Evolutionary conservation across 2,329 filamentous ascomycete species (phyloP).

Genomic region (Cercospora sp.): DNA sequence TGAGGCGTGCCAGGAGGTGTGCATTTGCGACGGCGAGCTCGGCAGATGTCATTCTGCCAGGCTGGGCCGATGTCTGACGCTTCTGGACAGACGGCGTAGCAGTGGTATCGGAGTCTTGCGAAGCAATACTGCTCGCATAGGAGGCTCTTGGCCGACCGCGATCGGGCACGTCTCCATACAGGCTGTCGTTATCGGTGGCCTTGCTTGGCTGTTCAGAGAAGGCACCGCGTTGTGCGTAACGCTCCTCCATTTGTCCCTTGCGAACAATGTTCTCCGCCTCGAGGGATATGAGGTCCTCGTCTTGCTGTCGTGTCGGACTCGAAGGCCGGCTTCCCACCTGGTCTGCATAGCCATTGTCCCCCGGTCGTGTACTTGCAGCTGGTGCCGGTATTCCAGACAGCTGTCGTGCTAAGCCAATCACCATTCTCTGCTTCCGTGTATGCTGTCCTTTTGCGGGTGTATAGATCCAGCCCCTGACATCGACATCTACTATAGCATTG

Average conservation of each 20-base stretch:
- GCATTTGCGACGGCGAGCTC: conserved; percentile 80
- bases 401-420: conserved; percentile 83
- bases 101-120: conserved; percentile 27
- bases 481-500: conserved; percentile 85
- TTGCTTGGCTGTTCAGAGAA: conserved; percentile 69
- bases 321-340: conserved; percentile 46
- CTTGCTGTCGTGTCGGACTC: conserved; percentile 49
- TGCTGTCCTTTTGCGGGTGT: conserved; percentile 80
- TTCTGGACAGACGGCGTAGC: conserved; percentile 47
- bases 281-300: conserved; percentile 67
- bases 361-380: conserved; percentile 40
- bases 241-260: conserved; percentile 68
- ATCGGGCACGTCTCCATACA: conserved; percentile 39
- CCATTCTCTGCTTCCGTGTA: conserved; percentile 80
- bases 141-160: conserved; percentile 24
- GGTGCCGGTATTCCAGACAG: conserved; percentile 83
- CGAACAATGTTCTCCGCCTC: conserved; percentile 77
- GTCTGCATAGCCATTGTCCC: conserved; percentile 45
- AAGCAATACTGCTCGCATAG: conserved; percentile 30
- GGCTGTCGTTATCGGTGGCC: conserved; percentile 45
- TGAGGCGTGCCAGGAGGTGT: conserved; percentile 82
- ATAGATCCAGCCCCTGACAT: conserved; percentile 95
- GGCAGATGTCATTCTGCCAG: conserved; percentile 67
- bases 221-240: conserved; percentile 63
- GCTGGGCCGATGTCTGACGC: conserved; percentile 52